Base-by-base conservation (phyloP, 2,329 filamentous ascomycete species). In the Akanthomyces uredinophilus region DNA sequence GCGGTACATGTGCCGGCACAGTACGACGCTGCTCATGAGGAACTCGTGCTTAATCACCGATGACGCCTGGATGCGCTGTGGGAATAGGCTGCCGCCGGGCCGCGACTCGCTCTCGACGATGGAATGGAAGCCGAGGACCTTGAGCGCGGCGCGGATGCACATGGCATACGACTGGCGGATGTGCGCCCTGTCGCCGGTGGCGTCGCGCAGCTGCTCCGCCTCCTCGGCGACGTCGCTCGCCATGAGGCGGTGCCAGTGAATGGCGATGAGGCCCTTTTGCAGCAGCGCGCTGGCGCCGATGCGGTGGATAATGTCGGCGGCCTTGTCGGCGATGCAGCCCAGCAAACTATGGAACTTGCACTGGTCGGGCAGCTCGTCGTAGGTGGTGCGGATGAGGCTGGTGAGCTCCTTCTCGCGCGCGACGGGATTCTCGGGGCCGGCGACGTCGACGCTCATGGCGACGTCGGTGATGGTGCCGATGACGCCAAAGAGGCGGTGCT, bases 401-500 rank as follows among this genome's bases (percentile, higher is more conserved):
- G 59, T 49, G 18, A 47, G 51, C 39, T 61, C 50, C 43, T 18
- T 46, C 16, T 61, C 59, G 50, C 29, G 41, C 16, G 32, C 43
- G 3, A 55, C 3, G 16, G 51, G 27, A n/a, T 18, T 35, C 18
- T 49, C 14, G 11, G 47, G 49, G 10, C 46, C n/a, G 14, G 29
- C 51, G 20, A n/a, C 27, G 10, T 16, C 39, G 16, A 61, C 32
- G 41, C 41, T 54, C 59, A 61, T 61, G 32, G 29, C 54, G 14
- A 49, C 24, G 50, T 62, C 60, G n/a, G 54, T 43, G 8, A 62
- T 62, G n/a, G 24, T 32, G 20, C 44, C 54, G 29, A 62, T 57
- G 52, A 68, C 65, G 0, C 47, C n/a, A 65, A 74, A 69, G 0
- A 74, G 59, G 2, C 64, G 46, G 0, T 65, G 60, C 61, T 74